These are phyloP conservation scores for Fomitopsis palustris DNA, from an alignment of 1,284 basidiomycete genomes.

Conservation along the genomic window DNA sequence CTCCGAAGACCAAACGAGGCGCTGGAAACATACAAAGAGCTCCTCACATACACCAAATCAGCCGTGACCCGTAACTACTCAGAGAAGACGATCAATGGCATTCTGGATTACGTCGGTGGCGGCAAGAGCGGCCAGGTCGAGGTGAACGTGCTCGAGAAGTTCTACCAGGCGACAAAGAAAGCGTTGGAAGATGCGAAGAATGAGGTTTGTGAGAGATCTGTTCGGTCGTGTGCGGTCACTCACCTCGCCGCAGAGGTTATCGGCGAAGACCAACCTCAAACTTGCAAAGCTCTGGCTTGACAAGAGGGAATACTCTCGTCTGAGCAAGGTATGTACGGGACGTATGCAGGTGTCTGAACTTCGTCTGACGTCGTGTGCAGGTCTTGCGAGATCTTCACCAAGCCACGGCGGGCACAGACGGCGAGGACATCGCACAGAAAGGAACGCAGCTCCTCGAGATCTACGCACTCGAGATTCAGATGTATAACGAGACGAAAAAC, in stretches of 20 bases:
- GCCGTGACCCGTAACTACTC: conserved; percentile 90
- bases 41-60: conserved; percentile 91
- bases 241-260: conserved; percentile 67
- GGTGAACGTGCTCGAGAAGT: conserved; percentile 87
- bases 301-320: conserved; percentile 83
- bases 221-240: background rate
- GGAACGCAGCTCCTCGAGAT: conserved; percentile 96
- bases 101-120: conserved; percentile 97
- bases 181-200: conserved; percentile 94
- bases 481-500: conserved; percentile 97
- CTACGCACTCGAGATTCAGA: conserved; percentile 98
- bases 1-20: conserved; percentile 83
- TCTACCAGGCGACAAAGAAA: conserved; percentile 91
- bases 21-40: conserved; percentile 78
- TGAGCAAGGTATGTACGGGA: conserved; percentile 55
- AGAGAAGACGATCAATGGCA: conserved; percentile 98
- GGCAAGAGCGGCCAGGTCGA: conserved; percentile 82
- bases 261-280: conserved; percentile 95
- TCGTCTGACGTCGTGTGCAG: conserved; percentile 34
- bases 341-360: background rate
- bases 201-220: conserved; percentile 58
- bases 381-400: conserved; percentile 71
- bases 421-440: conserved; percentile 83
- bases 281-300: conserved; percentile 97
- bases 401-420: conserved; percentile 62